These are phyloP conservation scores for Leccinum rimulosum DNA, from an alignment of 768 basidiomycete genomes.

Conservation along the genomic window DNA sequence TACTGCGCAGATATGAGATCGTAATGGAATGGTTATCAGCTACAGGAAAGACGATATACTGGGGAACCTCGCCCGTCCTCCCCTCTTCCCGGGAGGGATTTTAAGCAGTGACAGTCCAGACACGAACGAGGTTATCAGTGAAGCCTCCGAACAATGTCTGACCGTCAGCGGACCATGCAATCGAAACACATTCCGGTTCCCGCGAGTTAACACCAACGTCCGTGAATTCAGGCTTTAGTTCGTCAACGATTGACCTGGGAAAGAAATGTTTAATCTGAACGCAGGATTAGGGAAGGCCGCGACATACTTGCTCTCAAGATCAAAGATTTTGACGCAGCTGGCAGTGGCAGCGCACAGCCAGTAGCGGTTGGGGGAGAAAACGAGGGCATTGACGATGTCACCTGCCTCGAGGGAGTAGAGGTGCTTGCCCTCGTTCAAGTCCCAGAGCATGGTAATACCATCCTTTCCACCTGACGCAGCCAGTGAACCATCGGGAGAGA, in stretches of 20 bases:
- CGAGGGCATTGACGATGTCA: slow-evolving; percentile 97
- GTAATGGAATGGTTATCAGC: slow-evolving; percentile 21
- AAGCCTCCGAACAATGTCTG: slow-evolving; percentile 97
- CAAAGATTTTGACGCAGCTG: slow-evolving; percentile 98
- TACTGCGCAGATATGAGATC: slow-evolving; percentile 10
- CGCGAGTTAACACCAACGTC: slow-evolving; percentile 68
- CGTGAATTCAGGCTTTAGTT: slow-evolving; percentile 93
- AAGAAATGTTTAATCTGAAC: neutral
- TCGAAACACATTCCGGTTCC: slow-evolving; percentile 91
- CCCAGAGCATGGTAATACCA: slow-evolving; percentile 99
- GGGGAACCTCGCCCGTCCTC: slow-evolving; percentile 13
- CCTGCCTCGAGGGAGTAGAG: slow-evolving; percentile 99
- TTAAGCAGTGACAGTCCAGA: slow-evolving; percentile 77
- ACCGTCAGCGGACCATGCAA: slow-evolving; percentile 98
- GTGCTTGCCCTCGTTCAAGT: slow-evolving; percentile 99
- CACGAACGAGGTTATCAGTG: slow-evolving; percentile 91
- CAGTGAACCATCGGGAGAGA: slow-evolving; percentile 98
- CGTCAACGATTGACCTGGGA: slow-evolving; percentile 90
- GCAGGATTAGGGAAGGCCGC: neutral
- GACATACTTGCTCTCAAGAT: slow-evolving; percentile 97
- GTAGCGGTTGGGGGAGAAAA: slow-evolving; percentile 99
- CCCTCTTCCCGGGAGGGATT: slow-evolving; percentile 22
- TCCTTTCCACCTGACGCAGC: slow-evolving; percentile 99
- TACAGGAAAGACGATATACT: slow-evolving; percentile 27
- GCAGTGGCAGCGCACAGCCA: slow-evolving; percentile 99